Evolutionary conservation across 2,329 filamentous ascomycete species (phyloP).

Genomic region (Aspergillus sp.): DNA sequence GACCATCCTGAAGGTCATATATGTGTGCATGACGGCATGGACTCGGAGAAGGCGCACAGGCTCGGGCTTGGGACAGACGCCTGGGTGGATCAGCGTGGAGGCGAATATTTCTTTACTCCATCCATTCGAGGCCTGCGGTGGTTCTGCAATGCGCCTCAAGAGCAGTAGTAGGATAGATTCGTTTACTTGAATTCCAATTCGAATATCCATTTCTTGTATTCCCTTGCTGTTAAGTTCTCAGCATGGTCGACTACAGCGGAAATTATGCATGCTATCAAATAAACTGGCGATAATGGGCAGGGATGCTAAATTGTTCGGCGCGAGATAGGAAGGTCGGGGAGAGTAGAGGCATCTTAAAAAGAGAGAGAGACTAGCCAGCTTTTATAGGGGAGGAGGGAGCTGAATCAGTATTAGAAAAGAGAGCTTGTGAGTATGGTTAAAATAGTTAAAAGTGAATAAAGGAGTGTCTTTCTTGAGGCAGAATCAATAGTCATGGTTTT

Average conservation of each 20-base stretch:
- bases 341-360: background rate
- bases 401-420: background rate
- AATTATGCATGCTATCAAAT: too few relatives aligned
- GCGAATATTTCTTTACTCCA: constrained; percentile 51
- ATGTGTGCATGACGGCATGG: constrained; percentile 18
- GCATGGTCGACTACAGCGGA: too few relatives aligned
- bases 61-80: constrained; percentile 23
- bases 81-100: constrained; percentile 46
- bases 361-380: background rate
- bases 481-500: background rate
- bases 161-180: too few relatives aligned
- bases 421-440: background rate
- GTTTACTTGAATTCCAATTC: too few relatives aligned
- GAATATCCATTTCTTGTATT: too few relatives aligned
- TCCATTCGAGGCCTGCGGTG: constrained; percentile 27
- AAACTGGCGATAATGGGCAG: too few relatives aligned
- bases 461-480: background rate
- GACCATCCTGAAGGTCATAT: constrained; percentile 17
- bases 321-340: background rate
- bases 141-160: too few relatives aligned
- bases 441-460: background rate
- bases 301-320: too few relatives aligned
- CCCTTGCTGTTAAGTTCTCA: too few relatives aligned
- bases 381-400: background rate
- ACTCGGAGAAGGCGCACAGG: constrained; percentile 12